Evolutionary conservation across 2,329 filamentous ascomycete genomes (phyloP).

Genomic region (Stachybotrys chlorohalonatus): DNA sequence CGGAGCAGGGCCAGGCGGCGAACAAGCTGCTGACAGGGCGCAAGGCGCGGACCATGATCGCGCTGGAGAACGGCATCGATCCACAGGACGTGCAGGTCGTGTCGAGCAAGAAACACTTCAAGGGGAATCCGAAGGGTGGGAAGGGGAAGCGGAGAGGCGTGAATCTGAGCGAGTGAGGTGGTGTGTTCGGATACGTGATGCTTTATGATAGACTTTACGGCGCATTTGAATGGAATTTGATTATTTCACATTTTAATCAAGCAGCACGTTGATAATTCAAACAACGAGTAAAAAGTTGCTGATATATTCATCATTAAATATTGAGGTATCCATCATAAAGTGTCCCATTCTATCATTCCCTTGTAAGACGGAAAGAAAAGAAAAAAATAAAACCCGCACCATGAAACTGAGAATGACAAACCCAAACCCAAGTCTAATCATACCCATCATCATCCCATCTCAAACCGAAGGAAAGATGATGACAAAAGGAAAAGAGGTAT

Average conservation of each 20-base stretch:
- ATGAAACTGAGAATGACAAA: neutral
- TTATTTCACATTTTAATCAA: no score
- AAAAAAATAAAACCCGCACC: no score
- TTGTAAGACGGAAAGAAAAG: no score
- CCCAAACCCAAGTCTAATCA: neutral
- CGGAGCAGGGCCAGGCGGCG: conserved; percentile 57
- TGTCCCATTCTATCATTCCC: neutral
- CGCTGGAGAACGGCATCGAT: conserved; percentile 77
- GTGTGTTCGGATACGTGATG: neutral
- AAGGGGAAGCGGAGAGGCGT: conserved; percentile 37
- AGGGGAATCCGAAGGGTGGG: conserved; percentile 56
- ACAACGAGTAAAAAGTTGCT: neutral
- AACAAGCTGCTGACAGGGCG: conserved; percentile 68
- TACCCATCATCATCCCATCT: neutral
- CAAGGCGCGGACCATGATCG: conserved; percentile 72
- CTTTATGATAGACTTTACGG: neutral
- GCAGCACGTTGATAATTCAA: no score
- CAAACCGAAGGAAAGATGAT: neutral
- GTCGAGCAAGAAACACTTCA: conserved; percentile 87
- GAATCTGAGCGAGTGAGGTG: conserved; percentile 5
- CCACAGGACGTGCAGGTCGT: conserved; percentile 61
- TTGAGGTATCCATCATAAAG: neutral
- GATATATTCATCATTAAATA: neutral
- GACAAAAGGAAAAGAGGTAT: neutral
- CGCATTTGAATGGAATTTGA: no score